Evolutionary conservation across 2,329 filamentous ascomycete genomes (phyloP), one percentile per base, ranked within the genome.

Genomic region (Keithomyces neogunnii): DNA sequence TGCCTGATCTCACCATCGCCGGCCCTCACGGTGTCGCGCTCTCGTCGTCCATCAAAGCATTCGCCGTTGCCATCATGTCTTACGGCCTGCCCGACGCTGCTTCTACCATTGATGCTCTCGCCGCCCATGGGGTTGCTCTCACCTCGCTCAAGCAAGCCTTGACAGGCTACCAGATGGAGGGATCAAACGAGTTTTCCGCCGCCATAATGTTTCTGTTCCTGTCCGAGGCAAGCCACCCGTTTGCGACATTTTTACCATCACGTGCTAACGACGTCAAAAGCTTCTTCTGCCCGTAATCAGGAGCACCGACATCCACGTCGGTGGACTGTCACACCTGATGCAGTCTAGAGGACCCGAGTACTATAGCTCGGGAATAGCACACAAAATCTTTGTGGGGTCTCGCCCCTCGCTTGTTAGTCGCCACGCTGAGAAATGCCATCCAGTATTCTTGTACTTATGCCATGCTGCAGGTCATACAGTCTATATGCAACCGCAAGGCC

Each of bases 331-430:
- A 0, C 56, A 62, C 28, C 51, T 71, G 7, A 65, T 73, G 45
- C 59, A 66, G 48, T 53, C 62, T 1, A 60, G 62, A 26, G 52
- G 57, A 0, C 64, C 69, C 0, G 57, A 59, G 6, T 55, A 55
- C 6, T 72, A 68, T 45, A 54, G 55, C 3, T 59, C 60, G 2
- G 69, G 67, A 1, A 51, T 63, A n/a, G 55, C 66, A 0, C 69
- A 73, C 44, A 42, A 61, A 59, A 35, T 73, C 0, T 73, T 72
- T 47, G 57, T 69, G 1, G 71, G 69, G 0, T 69, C 69, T 46
- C 57, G 70, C n/a, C 68, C 70, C 5, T 55, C 68, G 5, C 56
- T 72, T 32, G 70, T 71, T 57, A 39, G 66, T 19, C 3, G 33
- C 13, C 19, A 10, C 31, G 3, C 8, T 13, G 30, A 11, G 9